Conservation (phyloP, 805 yeast species). For the Jamesozyma jinghongensis region DNA sequence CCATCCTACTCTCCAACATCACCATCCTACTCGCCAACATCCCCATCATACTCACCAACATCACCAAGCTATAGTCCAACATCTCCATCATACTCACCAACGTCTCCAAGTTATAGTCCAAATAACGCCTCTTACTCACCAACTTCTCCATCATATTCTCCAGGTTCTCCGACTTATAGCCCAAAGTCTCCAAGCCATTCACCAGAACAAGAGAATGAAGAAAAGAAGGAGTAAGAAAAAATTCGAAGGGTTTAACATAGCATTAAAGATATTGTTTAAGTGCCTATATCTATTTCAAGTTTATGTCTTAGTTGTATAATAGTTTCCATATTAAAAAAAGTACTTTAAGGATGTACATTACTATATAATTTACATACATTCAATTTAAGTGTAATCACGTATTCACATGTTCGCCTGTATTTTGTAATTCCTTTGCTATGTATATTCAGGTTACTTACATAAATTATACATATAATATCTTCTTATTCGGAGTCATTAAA, state of each 20-base stretch:
- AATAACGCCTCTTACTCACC: conserved; percentile 57
- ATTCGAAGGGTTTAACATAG: background rate
- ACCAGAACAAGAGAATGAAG: conserved; percentile 12
- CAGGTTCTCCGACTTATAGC: conserved; percentile 56
- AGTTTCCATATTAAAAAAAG: conserved; percentile 1
- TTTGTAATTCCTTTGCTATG: too few species aligned
- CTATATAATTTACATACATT: background rate
- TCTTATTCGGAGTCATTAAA: too few species aligned
- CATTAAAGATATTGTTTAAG: conserved; percentile 1
- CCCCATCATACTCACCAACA: conserved; percentile 52
- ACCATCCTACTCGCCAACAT: conserved; percentile 69
- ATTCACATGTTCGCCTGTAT: too few species aligned
- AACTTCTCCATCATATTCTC: conserved; percentile 57
- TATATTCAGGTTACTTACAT: too few species aligned
- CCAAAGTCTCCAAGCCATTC: conserved; percentile 35
- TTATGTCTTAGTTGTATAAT: conserved; percentile 6
- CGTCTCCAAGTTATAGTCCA: conserved; percentile 49
- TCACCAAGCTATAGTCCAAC: conserved; percentile 54
- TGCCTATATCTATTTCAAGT: conserved; percentile 1
- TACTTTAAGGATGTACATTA: background rate
- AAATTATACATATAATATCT: too few species aligned
- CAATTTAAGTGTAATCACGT: too few species aligned
- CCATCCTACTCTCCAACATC: conserved; percentile 64
- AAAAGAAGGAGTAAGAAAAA: conserved; percentile 7
- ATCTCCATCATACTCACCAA: conserved; percentile 49